Conservation (phyloP, 176 grass and related monocot genomes). For the Carex littledalei region DNA sequence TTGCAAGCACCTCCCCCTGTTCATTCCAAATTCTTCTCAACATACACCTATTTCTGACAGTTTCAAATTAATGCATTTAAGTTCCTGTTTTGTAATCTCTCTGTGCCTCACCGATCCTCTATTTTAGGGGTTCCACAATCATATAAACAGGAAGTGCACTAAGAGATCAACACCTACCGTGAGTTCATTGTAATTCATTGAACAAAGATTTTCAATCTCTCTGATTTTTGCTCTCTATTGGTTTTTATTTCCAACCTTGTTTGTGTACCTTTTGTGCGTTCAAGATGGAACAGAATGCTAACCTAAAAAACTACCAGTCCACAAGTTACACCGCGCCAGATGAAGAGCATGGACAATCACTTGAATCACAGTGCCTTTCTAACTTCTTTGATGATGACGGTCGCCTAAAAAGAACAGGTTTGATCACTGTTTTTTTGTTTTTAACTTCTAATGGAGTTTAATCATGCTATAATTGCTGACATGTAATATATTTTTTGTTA, state of each 20-base stretch:
- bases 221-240: too few species aligned
- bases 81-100: not conserved
- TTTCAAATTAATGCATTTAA: not conserved
- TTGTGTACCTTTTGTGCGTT: not conserved
- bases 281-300: constrained; percentile 45
- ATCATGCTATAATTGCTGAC: not conserved
- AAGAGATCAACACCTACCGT: not conserved
- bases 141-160: not conserved
- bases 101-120: not conserved
- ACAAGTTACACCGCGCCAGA: constrained; percentile 26
- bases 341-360: constrained; percentile 40
- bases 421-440: not conserved
- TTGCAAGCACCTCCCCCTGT: not conserved
- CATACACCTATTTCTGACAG: not conserved
- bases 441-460: not conserved
- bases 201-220: not conserved
- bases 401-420: constrained; percentile 69
- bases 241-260: not conserved
- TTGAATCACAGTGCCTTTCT: constrained; percentile 2
- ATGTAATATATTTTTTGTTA: not conserved
- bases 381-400: constrained; percentile 82
- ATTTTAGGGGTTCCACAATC: not conserved
- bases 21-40: not conserved
- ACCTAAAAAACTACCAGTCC: constrained; percentile 28
- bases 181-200: not conserved